Evolutionary conservation across 2,329 filamentous ascomycete genomes (phyloP), one percentile per base, ranked within the genome.

Genomic region (Hypomyces rosellus): DNA sequence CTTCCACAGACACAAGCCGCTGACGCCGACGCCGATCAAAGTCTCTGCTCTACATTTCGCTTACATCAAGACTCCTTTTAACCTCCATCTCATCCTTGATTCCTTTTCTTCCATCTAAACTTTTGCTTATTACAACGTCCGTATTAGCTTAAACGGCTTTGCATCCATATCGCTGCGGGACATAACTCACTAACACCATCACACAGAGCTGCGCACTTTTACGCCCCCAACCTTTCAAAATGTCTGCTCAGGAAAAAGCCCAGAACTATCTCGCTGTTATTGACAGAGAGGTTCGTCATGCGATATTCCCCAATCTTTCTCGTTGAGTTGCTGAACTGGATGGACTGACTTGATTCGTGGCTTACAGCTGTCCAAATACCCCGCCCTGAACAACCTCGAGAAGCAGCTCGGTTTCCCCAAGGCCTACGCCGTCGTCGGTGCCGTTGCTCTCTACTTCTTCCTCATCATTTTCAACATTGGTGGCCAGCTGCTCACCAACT

Each of bases 401-500:
- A 88, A 85, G 79, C 84, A 88, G 71, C 86, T 85, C 57, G 84
- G 81, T 52, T 80, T 93, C 46, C 89, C 89, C 67, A 95, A 95
- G 78, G 85, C 88, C 64, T 93, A 95, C 69, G 85, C 82, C 58
- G 79, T 88, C 65, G 84, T 92, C 61, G 89, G 88, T 62, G 66
- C 89, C 52, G 85, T 72, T 54, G 84, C 84, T 46, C 81, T 91
- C 59, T 95, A 95, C 78, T 89, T 93, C 75, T 89, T 92, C 76
- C 82, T 93, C 61, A 88, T 93, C 73, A 84, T 93, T 75, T 90
- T 95, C 79, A 95, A 95, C 80, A 86, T 93, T 58, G 89, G 86
- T 57, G 88, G 89, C 62, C 88, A 91, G 73, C 86, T 93, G 65
- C 77, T 95, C 61, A 90, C 89, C 73, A 95, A 95, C 76, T 73